phyloP scores from a whole-genome alignment of 2,329 filamentous ascomycete genomes.

The Pestalotiopsis sp. region DNA sequence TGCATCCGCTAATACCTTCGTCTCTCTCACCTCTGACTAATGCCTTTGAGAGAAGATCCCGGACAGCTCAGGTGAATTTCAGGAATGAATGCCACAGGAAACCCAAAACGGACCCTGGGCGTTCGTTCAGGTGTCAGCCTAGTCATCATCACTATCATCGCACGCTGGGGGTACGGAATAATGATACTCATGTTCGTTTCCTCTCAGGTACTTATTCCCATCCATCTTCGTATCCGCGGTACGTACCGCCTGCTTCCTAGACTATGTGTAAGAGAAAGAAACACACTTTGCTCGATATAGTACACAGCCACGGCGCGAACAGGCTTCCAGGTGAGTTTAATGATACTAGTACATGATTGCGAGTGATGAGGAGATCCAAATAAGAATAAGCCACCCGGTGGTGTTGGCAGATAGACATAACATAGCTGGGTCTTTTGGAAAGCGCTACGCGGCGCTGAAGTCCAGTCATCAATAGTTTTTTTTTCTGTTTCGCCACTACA shows the following conservation, averaged over 20 bases:
- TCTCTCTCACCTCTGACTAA: conserved; percentile 5
- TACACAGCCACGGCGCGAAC: background rate
- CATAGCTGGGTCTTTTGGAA: background rate
- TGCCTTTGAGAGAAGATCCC: background rate
- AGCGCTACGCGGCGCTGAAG: background rate
- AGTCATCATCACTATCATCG: background rate
- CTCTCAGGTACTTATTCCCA: background rate
- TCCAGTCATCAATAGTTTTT: conserved; percentile 12
- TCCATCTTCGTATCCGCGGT: background rate
- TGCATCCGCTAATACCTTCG: conserved; percentile 8
- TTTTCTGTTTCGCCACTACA: conserved; percentile 5
- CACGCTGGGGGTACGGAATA: background rate
- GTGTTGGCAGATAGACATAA: background rate
- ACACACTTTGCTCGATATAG: background rate
- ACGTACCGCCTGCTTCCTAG: background rate
- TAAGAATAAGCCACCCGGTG: background rate
- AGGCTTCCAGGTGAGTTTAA: background rate
- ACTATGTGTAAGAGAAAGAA: background rate
- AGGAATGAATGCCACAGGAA: background rate
- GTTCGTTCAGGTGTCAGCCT: conserved; percentile 8
- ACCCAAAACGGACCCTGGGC: background rate
- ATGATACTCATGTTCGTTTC: background rate
- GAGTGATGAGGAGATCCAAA: background rate
- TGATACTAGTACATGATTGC: background rate
- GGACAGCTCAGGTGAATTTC: background rate